Conservation (phyloP, 108 stramenopile genomes). For the Schizochytrium sp. region DNA sequence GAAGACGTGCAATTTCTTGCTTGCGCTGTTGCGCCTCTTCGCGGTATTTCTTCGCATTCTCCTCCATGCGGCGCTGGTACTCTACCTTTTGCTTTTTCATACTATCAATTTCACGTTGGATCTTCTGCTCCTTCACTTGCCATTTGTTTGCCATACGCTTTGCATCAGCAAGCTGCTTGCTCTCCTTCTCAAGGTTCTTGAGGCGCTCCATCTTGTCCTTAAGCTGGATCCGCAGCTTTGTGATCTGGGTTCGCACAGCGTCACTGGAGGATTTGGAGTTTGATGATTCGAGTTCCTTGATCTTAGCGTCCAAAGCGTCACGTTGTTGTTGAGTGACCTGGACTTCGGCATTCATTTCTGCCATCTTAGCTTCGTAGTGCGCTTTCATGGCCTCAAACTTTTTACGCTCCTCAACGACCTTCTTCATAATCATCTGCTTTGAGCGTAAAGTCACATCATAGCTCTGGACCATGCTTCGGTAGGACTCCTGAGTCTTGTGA, state of each 20-base stretch:
- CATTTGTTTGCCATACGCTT: slow-evolving; percentile 60
- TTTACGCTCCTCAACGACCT: slow-evolving; percentile 54
- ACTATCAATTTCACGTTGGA: slow-evolving; percentile 27
- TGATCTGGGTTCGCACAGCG: slow-evolving; percentile 16
- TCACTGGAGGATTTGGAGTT: neutral
- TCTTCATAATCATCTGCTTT: slow-evolving; percentile 54
- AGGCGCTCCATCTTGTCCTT: slow-evolving; percentile 61
- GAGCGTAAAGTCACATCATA: slow-evolving; percentile 49
- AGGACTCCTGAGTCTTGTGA: slow-evolving; percentile 19
- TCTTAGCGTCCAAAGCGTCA: slow-evolving; percentile 29
- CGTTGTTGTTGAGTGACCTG: slow-evolving; percentile 40
- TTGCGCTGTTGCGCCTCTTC: slow-evolving; percentile 29
- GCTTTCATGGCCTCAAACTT: slow-evolving; percentile 60
- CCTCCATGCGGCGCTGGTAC: slow-evolving; percentile 57
- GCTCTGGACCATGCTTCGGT: slow-evolving; percentile 54
- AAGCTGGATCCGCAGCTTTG: slow-evolving; percentile 40
- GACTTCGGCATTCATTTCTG: slow-evolving; percentile 59
- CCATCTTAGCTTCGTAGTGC: slow-evolving; percentile 59
- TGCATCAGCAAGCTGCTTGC: slow-evolving; percentile 58
- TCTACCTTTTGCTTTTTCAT: slow-evolving; percentile 59
- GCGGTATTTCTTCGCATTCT: slow-evolving; percentile 61
- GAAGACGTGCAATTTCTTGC: slow-evolving; percentile 51
- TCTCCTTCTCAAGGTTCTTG: slow-evolving; percentile 12
- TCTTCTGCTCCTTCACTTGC: slow-evolving; percentile 53
- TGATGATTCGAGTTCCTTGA: slow-evolving; percentile 23